Evolutionary conservation across 108 stramenopile genomes (phyloP), one percentile per base, ranked within the genome.

Genomic region (Cyclotella atomus): DNA sequence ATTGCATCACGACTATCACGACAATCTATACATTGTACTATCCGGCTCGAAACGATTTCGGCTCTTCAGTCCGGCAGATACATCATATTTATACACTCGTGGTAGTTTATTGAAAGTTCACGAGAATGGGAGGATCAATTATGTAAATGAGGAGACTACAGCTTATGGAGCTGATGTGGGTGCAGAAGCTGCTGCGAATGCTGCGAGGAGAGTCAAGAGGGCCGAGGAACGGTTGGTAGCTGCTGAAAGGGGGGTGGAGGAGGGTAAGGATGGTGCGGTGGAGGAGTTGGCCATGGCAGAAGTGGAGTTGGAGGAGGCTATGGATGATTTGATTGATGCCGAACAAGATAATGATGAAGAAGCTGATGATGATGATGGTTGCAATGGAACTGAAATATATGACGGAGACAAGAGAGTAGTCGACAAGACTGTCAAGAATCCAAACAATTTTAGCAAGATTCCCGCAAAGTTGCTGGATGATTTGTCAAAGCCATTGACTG

Each of bases 1-100:
- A 7, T 85, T 99, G 35, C 99, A 99, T 80, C 99, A 99, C 59
- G 99, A 99, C 76, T 98, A 89, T 88, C 99, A 99, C 76, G 99
- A 99, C 83, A 99, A 99, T 72, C 81, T 99, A 17, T 98, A 98
- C 84, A 60, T 97, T 14, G 62, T 99, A 4, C 56, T 97, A 9
- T 29, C 69, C 2, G 99, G 99, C 19, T 68, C 38, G 14, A 99
- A 99, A 73, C 69, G 41, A 9, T 95, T 99, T 87, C 88, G 91
- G 33, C 76, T 99, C 41, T 95, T 73, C 59, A 66, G 75, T 32
- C 95, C 96, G 3, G 52, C 54, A 20, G 81, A 87, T 38, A 77
- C 94, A 14, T 53, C 72, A 7, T 30, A 69, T 35, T 82, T 99
- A 89, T 90, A 95, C 62, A 84, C 84, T 4, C 64, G 68, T 17